Conservation (phyloP, 257 asterid genomes). For the Handroanthus guayacan region DNA sequence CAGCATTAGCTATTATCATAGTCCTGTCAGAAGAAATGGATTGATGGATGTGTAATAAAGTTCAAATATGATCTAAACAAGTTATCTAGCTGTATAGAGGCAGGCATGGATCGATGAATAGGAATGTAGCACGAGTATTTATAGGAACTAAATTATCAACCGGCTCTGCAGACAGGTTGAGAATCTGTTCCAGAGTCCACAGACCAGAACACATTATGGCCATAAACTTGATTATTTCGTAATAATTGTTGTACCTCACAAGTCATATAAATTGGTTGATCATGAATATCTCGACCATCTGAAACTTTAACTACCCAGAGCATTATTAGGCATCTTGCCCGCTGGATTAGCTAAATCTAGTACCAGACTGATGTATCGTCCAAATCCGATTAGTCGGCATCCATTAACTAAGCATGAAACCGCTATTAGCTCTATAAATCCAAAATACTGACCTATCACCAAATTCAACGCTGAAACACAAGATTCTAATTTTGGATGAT, state of each 20-base stretch:
- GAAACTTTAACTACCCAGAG: too few species aligned
- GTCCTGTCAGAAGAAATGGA: conserved; percentile 46
- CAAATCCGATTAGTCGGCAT: background rate
- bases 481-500: background rate
- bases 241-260: too few species aligned
- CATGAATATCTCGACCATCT: too few species aligned
- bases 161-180: too few species aligned
- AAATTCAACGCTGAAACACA: background rate
- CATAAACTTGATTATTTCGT: too few species aligned
- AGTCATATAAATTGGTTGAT: too few species aligned
- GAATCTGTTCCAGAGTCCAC: too few species aligned
- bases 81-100: too few species aligned
- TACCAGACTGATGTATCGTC: background rate
- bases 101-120: background rate
- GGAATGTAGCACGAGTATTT: background rate
- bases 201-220: too few species aligned
- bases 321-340: too few species aligned
- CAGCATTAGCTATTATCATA: conserved; percentile 79
- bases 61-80: background rate
- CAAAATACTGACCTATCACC: background rate
- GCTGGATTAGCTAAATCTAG: background rate
- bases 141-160: too few species aligned
- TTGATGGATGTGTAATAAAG: background rate
- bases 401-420: background rate
- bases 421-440: background rate